Percentiles rank a stretch among this genome's conserved stretches.
Evolutionary conservation across 2,329 filamentous ascomycete genomes (phyloP).

Genomic region (Neonectria sp.): DNA sequence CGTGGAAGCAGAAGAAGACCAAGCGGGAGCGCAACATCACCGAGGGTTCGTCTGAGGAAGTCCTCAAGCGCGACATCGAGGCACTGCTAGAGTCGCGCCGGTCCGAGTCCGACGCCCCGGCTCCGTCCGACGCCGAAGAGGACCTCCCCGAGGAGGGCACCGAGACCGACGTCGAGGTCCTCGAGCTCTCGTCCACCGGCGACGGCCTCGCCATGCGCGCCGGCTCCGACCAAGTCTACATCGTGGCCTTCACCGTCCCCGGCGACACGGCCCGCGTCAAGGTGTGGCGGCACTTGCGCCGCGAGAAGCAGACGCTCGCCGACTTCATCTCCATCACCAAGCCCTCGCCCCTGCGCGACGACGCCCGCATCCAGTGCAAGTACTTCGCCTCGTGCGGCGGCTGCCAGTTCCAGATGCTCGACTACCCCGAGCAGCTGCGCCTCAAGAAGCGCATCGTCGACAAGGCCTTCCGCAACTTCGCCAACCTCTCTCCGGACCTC

Average conservation of each 20-base stretch:
- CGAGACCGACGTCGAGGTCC: constrained; percentile 87
- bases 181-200: constrained; percentile 89
- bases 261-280: constrained; percentile 87
- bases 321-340: constrained; percentile 86
- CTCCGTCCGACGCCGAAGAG: constrained; percentile 48
- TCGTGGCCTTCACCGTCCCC: constrained; percentile 89
- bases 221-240: constrained; percentile 78
- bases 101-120: constrained; percentile 40
- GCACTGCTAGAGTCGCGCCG: constrained; percentile 64
- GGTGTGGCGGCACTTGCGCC: constrained; percentile 78
- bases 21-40: constrained; percentile 73
- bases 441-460: constrained; percentile 91
- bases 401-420: constrained; percentile 98
- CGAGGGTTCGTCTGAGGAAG: constrained; percentile 76
- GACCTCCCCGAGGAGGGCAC: constrained; percentile 76
- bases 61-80: constrained; percentile 75
- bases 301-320: constrained; percentile 79
- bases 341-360: constrained; percentile 83
- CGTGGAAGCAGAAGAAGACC: constrained; percentile 64
- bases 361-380: constrained; percentile 81
- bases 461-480: constrained; percentile 94
- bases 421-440: constrained; percentile 86
- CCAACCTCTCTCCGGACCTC: constrained; percentile 80
- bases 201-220: constrained; percentile 87
- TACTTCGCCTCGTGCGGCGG: constrained; percentile 93